phyloP scores from a whole-genome alignment of 1,284 basidiomycete genomes.

The Pascua guehoae region DNA sequence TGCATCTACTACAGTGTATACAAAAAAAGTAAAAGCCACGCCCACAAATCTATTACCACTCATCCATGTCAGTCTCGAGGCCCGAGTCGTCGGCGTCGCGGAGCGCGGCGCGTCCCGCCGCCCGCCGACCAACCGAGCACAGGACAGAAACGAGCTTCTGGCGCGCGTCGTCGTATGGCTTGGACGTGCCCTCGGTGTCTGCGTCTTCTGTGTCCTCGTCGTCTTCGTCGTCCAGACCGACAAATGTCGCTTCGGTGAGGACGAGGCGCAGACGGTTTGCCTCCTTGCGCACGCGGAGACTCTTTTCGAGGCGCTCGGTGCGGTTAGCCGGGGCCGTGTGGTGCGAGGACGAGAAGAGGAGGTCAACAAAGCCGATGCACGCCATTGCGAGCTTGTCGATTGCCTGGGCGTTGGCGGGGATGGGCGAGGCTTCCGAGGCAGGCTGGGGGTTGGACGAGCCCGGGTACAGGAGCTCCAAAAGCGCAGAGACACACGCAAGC shows the following conservation, averaged over 20 bases:
- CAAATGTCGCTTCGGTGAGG: constrained; percentile 41
- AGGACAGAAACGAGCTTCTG: constrained; percentile 42
- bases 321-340: constrained; percentile 11
- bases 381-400: constrained; percentile 45
- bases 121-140: constrained; percentile 35
- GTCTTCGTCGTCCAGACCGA: constrained; percentile 26
- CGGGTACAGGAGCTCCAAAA: constrained; percentile 45
- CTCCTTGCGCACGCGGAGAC: constrained; percentile 31
- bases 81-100: constrained; percentile 42
- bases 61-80: constrained; percentile 40
- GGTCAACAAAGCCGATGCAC: constrained; percentile 44
- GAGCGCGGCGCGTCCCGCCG: constrained; percentile 30
- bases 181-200: constrained; percentile 4
- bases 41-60: constrained; percentile 23
- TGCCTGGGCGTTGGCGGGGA: constrained; percentile 33
- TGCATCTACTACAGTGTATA: not conserved
- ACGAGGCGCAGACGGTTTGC: constrained; percentile 36
- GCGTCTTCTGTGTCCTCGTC: constrained; percentile 8
- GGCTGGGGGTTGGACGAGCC: constrained; percentile 21
- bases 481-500: constrained; percentile 33
- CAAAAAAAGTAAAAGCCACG: not conserved
- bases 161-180: constrained; percentile 35
- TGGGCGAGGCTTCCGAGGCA: not conserved
- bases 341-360: constrained; percentile 31
- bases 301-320: constrained; percentile 24